Percentiles rank a stretch among this genome's conserved stretches.
Evolutionary conservation across 2,329 filamentous ascomycete genomes (phyloP).

Genomic region (Samsoniella hepiali): DNA sequence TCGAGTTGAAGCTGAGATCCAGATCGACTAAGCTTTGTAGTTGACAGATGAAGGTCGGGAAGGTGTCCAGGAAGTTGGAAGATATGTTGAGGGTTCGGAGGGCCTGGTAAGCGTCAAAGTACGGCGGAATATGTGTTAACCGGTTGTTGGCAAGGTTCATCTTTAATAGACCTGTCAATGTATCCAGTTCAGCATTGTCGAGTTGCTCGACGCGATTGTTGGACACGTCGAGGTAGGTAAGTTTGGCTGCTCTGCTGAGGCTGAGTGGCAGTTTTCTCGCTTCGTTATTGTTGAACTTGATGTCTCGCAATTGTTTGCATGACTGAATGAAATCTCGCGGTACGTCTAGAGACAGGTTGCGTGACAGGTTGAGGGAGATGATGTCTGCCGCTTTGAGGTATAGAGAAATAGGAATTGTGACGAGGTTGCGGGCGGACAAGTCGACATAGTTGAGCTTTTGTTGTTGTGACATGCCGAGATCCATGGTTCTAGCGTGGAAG

Average conservation of each 20-base stretch:
- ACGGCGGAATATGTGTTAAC: slow-evolving; percentile 71
- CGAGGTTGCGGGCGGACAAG: slow-evolving; percentile 80
- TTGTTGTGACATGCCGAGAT: slow-evolving; percentile 75
- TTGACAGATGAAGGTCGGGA: slow-evolving; percentile 81
- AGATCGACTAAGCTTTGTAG: slow-evolving; percentile 83
- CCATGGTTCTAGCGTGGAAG: slow-evolving; percentile 64
- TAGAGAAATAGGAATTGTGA: slow-evolving; percentile 90
- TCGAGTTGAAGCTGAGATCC: slow-evolving; percentile 95
- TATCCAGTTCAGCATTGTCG: slow-evolving; percentile 77
- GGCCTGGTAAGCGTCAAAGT: slow-evolving; percentile 76
- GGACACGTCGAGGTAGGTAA: slow-evolving; percentile 90
- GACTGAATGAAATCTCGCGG: slow-evolving; percentile 95
- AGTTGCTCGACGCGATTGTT: slow-evolving; percentile 90
- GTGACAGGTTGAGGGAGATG: slow-evolving; percentile 88
- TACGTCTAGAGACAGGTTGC: slow-evolving; percentile 87
- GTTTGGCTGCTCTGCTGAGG: slow-evolving; percentile 71
- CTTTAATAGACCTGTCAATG: slow-evolving; percentile 73
- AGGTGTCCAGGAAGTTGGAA: slow-evolving; percentile 83
- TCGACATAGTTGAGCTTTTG: slow-evolving; percentile 95
- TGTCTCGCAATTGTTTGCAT: slow-evolving; percentile 85
- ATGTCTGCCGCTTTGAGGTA: slow-evolving; percentile 92
- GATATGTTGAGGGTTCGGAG: slow-evolving; percentile 86
- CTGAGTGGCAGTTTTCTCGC: slow-evolving; percentile 81
- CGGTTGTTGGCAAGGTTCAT: slow-evolving; percentile 94
- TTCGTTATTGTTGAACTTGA: slow-evolving; percentile 95